Percentiles rank a stretch among this genome's conserved stretches.
Conservation (phyloP, 179 eudicot genomes). For the Spinacia oleracea region DNA sequence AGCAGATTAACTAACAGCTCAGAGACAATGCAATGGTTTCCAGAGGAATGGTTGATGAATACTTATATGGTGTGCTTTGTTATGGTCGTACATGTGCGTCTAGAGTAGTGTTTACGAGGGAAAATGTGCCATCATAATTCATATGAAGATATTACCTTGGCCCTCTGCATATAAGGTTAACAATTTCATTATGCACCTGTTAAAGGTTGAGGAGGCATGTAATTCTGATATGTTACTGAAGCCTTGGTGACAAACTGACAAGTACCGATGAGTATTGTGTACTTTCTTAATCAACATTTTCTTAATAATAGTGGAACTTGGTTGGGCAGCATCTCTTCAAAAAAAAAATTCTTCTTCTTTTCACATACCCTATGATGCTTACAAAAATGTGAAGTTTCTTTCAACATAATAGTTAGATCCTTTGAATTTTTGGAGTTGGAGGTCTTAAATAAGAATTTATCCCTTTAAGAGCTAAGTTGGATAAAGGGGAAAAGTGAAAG, state of each 20-base stretch:
- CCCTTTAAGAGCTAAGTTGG: no score
- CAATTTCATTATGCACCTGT: neutral
- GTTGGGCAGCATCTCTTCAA: neutral
- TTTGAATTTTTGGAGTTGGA: neutral
- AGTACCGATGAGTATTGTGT: neutral
- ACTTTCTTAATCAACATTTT: neutral
- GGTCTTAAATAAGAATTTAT: neutral
- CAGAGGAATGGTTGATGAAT: neutral
- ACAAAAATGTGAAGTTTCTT: neutral
- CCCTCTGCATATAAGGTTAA: neutral
- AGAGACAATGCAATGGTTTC: neutral
- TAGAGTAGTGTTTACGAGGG: neutral
- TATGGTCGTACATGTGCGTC: neutral
- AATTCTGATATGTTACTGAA: neutral
- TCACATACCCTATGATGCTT: neutral
- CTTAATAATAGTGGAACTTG: neutral
- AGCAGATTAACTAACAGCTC: slow-evolving; percentile 5
- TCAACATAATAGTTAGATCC: neutral
- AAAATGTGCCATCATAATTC: neutral
- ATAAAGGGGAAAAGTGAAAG: no score
- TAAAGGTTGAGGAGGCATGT: neutral
- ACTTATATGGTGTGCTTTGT: neutral
- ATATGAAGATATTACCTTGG: neutral
- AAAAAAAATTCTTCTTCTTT: neutral
- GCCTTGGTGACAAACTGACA: neutral